Percentiles rank a stretch among this genome's conserved stretches.
phyloP scores from a whole-genome alignment of 1,139 yeast genomes.

The Yamadazyma songkhlaensis region DNA sequence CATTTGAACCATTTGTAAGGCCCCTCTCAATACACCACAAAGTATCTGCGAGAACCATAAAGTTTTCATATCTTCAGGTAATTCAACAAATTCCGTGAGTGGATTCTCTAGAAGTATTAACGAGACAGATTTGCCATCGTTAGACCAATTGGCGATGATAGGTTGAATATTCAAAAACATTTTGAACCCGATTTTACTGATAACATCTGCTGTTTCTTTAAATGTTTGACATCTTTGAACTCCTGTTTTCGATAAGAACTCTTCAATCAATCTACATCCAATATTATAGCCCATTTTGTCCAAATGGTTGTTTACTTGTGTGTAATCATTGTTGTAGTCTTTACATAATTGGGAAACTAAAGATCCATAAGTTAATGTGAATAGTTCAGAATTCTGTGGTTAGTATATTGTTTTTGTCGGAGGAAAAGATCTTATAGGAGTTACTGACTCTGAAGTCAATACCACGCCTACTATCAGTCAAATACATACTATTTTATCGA shows the following conservation, averaged over 20 bases:
- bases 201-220: slow-evolving; percentile 83
- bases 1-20: slow-evolving; percentile 92
- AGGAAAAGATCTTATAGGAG: too few relatives aligned
- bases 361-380: slow-evolving; percentile 91
- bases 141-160: slow-evolving; percentile 69
- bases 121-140: slow-evolving; percentile 72
- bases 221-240: slow-evolving; percentile 77
- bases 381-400: slow-evolving; percentile 75
- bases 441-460: too few relatives aligned
- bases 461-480: too few relatives aligned
- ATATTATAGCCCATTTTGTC: slow-evolving; percentile 95
- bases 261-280: slow-evolving; percentile 89
- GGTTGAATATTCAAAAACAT: slow-evolving; percentile 85
- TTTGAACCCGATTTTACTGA: slow-evolving; percentile 85
- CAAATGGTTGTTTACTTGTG: slow-evolving; percentile 75
- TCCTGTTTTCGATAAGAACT: slow-evolving; percentile 84
- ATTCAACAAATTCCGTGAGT: slow-evolving; percentile 89
- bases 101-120: slow-evolving; percentile 83
- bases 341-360: slow-evolving; percentile 90
- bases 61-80: slow-evolving; percentile 75
- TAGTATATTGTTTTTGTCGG: too few relatives aligned
- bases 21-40: slow-evolving; percentile 89
- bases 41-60: slow-evolving; percentile 91
- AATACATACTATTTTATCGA: slow-evolving; percentile 73
- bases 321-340: slow-evolving; percentile 75